These are phyloP conservation scores for Pseudozyma tsukubaensis DNA, from an alignment of 1,284 basidiomycete genomes.

Conservation along the genomic window DNA sequence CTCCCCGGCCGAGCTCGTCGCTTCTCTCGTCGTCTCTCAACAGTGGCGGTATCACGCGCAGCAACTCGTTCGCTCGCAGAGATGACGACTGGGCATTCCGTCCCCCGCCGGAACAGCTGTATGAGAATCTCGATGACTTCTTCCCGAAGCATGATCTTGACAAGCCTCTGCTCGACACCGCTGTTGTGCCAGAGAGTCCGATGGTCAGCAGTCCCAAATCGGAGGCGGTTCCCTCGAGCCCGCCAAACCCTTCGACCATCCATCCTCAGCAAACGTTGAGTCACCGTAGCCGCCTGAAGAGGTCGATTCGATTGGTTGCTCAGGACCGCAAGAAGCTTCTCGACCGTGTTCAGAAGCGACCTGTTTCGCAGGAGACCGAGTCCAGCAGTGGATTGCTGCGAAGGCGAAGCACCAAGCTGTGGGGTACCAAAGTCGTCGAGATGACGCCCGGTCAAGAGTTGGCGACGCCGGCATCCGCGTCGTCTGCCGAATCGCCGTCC, in stretches of 20 bases:
- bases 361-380: conserved; percentile 68
- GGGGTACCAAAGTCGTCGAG: conserved; percentile 93
- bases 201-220: conserved; percentile 50
- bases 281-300: conserved; percentile 73
- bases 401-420: conserved; percentile 91
- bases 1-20: conserved; percentile 25
- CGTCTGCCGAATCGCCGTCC: conserved; percentile 62
- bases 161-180: conserved; percentile 87
- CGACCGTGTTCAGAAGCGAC: conserved; percentile 66
- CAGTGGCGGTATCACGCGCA: conserved; percentile 47
- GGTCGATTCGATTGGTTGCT: conserved; percentile 92
- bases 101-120: conserved; percentile 91
- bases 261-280: conserved; percentile 22
- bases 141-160: conserved; percentile 97
- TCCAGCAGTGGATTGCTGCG: conserved; percentile 74
- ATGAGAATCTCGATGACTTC: conserved; percentile 91
- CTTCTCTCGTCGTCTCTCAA: conserved; percentile 27
- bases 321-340: conserved; percentile 72
- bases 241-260: conserved; percentile 3
- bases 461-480: conserved; percentile 52
- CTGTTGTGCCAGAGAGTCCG: conserved; percentile 78
- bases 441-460: conserved; percentile 78
- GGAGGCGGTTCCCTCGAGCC: conserved; percentile 25
- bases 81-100: conserved; percentile 74
- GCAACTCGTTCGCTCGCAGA: conserved; percentile 59